These are phyloP conservation scores for Pisolithus thermaeus DNA, from an alignment of 1,284 basidiomycete species.

Conservation along the genomic window DNA sequence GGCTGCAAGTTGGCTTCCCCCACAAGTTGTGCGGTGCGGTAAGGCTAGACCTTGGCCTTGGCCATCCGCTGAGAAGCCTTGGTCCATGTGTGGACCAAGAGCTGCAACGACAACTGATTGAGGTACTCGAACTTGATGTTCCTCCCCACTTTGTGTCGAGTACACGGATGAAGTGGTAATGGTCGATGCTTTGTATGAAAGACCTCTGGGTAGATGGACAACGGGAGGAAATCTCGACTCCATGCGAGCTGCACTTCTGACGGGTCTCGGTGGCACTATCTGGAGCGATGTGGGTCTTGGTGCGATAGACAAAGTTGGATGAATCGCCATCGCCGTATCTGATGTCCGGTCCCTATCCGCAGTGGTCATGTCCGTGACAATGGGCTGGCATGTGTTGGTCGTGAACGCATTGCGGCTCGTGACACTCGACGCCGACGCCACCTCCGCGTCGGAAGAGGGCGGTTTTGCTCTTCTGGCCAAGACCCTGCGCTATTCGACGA, in stretches of 20 bases:
- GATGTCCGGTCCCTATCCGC: background rate
- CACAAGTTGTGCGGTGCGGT: background rate
- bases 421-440: background rate
- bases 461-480: background rate
- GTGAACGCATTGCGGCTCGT: background rate
- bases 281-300: background rate
- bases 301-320: background rate
- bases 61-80: background rate
- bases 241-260: background rate
- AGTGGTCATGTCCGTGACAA: background rate
- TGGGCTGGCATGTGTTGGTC: background rate
- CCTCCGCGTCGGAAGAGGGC: background rate
- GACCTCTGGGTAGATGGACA: background rate
- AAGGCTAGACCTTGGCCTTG: background rate
- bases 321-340: background rate
- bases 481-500: background rate
- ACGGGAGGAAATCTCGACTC: background rate
- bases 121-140: constrained; percentile 25
- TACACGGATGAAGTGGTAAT: constrained; percentile 32
- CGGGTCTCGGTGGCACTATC: background rate
- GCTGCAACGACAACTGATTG: constrained; percentile 31
- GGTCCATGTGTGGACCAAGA: constrained; percentile 20
- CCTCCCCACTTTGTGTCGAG: constrained; percentile 34
- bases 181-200: constrained; percentile 27
- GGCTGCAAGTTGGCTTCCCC: background rate